phyloP scores from a whole-genome alignment of 2,329 filamentous ascomycete genomes.

The Ophiostoma perfectum region DNA sequence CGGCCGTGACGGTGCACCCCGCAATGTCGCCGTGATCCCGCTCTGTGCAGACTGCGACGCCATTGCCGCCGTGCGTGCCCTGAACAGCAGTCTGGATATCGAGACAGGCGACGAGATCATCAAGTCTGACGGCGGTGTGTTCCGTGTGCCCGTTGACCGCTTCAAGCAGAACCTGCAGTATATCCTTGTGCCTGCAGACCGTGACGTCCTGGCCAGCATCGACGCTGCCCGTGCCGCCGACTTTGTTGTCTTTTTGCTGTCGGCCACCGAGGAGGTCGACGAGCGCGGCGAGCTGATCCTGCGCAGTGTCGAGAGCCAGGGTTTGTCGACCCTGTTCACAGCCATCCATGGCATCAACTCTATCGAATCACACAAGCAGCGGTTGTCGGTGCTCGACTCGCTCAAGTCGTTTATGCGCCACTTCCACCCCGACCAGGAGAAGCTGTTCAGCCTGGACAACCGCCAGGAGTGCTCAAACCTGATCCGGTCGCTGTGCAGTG shows the following conservation, averaged over 20 bases:
- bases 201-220: constrained; percentile 69
- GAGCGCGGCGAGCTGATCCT: constrained; percentile 78
- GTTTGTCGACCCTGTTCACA: constrained; percentile 86
- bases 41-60: constrained; percentile 69
- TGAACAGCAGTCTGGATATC: constrained; percentile 78
- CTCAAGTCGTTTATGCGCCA: constrained; percentile 90
- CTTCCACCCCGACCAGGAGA: constrained; percentile 89
- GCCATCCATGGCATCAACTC: constrained; percentile 74
- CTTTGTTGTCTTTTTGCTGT: constrained; percentile 82
- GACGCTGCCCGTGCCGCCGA: constrained; percentile 86
- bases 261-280: constrained; percentile 77
- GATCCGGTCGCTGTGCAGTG: constrained; percentile 84
- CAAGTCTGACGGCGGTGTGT: constrained; percentile 10
- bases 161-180: constrained; percentile 96
- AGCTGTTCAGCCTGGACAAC: constrained; percentile 80
- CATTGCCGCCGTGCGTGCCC: constrained; percentile 57
- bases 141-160: constrained; percentile 69
- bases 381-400: constrained; percentile 69
- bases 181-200: constrained; percentile 55
- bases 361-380: constrained; percentile 73
- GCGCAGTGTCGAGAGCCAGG: constrained; percentile 84
- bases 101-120: constrained; percentile 50
- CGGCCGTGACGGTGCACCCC: constrained; percentile 80
- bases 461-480: constrained; percentile 87
- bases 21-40: constrained; percentile 82